Evolutionary conservation across 768 basidiomycete genomes (phyloP).

Genomic region (Rhodotorula sphaerocarpa): DNA sequence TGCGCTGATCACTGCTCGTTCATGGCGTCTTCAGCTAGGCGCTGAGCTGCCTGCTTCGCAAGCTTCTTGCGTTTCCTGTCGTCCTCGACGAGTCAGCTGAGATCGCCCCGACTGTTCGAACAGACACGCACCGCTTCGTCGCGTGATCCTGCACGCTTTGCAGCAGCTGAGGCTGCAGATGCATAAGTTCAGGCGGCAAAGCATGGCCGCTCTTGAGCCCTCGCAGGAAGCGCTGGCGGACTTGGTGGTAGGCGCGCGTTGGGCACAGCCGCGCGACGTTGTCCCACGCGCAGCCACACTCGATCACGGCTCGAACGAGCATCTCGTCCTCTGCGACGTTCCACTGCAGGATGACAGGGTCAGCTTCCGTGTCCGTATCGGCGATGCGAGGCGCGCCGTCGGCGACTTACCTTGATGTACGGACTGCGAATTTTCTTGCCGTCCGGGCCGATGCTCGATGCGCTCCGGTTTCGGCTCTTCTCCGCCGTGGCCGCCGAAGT

Average conservation of each 20-base stretch:
- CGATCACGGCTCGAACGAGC: conserved; percentile 36
- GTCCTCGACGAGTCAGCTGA: neutral
- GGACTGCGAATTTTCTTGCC: conserved; percentile 8
- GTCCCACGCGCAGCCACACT: conserved; percentile 40
- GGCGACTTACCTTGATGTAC: conserved; percentile 25
- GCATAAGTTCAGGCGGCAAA: conserved; percentile 20
- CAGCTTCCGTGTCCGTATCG: too few relatives aligned
- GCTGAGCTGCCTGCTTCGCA: neutral
- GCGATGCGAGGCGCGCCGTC: too few relatives aligned
- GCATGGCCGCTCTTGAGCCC: conserved; percentile 29
- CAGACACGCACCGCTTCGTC: conserved; percentile 14
- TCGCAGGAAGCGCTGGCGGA: conserved; percentile 39
- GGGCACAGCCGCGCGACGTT: conserved; percentile 36
- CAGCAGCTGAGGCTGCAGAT: conserved; percentile 18
- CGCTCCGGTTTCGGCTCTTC: neutral
- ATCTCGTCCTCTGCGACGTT: conserved; percentile 36
- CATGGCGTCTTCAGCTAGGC: too few relatives aligned
- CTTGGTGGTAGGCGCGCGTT: conserved; percentile 39
- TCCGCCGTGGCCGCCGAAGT: neutral
- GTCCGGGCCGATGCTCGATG: neutral
- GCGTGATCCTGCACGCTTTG: conserved; percentile 17
- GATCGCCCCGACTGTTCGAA: neutral
- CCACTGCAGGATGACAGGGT: too few relatives aligned
- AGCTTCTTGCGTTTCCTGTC: conserved; percentile 15
- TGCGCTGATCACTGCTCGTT: too few relatives aligned